Evolutionary conservation across 1,284 basidiomycete genomes (phyloP).

Genomic region (Cystobasidium slooffiae): DNA sequence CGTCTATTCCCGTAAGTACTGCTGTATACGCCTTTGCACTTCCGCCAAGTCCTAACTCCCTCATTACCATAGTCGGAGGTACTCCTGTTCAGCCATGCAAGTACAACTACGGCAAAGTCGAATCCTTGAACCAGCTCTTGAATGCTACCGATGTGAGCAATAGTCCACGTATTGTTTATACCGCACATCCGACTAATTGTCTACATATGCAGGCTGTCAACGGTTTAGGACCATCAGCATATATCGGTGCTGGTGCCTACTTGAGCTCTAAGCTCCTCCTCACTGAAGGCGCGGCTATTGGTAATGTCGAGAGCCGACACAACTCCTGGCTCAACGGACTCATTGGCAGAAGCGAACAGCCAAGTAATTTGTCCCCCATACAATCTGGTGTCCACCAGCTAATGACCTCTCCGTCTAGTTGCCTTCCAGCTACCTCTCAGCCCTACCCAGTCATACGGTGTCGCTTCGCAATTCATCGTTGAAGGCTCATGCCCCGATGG

Average conservation of each 20-base stretch:
- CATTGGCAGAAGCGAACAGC: conserved; percentile 27
- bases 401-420: neutral
- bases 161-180: neutral
- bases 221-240: conserved; percentile 24
- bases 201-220: conserved; percentile 16
- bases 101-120: conserved; percentile 30
- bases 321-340: conserved; percentile 39
- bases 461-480: conserved; percentile 41
- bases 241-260: conserved; percentile 35
- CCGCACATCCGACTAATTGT: neutral
- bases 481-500: conserved; percentile 25
- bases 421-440: conserved; percentile 24
- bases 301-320: conserved; percentile 34
- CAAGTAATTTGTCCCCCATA: neutral
- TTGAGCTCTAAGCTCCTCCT: conserved; percentile 24
- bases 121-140: conserved; percentile 9
- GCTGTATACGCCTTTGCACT: neutral
- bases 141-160: conserved; percentile 29
- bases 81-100: conserved; percentile 30
- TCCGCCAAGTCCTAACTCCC: neutral
- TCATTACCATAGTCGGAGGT: conserved; percentile 18
- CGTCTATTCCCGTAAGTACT: conserved; percentile 6
- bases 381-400: neutral
- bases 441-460: conserved; percentile 41
- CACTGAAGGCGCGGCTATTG: conserved; percentile 38